These are phyloP conservation scores for Candida frijolesensis DNA, from an alignment of 1,139 yeast species.

Conservation along the genomic window DNA sequence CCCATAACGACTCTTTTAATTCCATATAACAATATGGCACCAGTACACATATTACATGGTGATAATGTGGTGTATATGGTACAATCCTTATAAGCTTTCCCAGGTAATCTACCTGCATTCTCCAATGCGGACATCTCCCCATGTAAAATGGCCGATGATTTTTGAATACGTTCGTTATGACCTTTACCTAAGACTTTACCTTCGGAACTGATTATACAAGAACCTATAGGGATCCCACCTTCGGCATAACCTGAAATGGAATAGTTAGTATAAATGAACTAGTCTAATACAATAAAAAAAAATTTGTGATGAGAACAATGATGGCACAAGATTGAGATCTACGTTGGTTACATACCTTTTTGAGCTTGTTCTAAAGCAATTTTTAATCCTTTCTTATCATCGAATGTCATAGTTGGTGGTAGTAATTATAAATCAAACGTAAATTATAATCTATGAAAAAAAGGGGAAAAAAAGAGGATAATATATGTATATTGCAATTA, in stretches of 20 bases:
- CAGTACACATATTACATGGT: slow-evolving; percentile 94
- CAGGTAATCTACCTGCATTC: slow-evolving; percentile 83
- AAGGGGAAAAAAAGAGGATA: neutral
- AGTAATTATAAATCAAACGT: neutral
- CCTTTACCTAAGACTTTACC: slow-evolving; percentile 86
- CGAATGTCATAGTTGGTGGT: slow-evolving; percentile 45
- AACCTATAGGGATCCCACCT: slow-evolving; percentile 93
- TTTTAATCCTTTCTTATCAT: slow-evolving; percentile 65
- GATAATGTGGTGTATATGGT: slow-evolving; percentile 89
- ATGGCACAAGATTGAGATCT: neutral
- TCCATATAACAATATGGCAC: slow-evolving; percentile 88
- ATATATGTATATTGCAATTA: too few relatives aligned
- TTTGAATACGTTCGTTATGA: slow-evolving; percentile 86
- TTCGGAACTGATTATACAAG: slow-evolving; percentile 71
- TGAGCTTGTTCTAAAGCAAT: slow-evolving; percentile 75
- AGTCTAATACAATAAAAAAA: neutral
- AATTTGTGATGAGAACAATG: neutral
- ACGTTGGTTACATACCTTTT: slow-evolving; percentile 42
- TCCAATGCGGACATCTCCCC: slow-evolving; percentile 91
- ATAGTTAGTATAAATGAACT: slow-evolving; percentile 10
- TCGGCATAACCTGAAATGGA: slow-evolving; percentile 56
- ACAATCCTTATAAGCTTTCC: slow-evolving; percentile 65
- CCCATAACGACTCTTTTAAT: slow-evolving; percentile 85
- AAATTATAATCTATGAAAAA: too few relatives aligned
- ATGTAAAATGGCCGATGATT: slow-evolving; percentile 76